Evolutionary conservation across 1,284 basidiomycete species (phyloP), one percentile per base, ranked within the genome.

Genomic region (Coniferiporia sulphurascens): DNA sequence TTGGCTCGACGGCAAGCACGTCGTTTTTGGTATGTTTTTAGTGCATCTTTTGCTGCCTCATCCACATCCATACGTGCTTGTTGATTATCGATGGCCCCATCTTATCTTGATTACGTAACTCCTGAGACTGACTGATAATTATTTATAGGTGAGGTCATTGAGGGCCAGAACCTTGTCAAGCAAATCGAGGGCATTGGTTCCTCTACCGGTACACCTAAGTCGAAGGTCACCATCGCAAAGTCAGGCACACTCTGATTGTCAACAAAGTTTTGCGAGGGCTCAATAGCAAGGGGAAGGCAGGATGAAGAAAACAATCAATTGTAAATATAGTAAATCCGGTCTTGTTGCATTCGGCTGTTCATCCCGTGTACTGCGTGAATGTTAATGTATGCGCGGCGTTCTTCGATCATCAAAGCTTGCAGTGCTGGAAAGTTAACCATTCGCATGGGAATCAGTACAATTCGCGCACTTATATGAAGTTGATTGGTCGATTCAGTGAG

Each of bases 1-100:
- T 44, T 93, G 93, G 89, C 80, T 94, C 13, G 87, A 95, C 63
- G 84, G 81, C 51, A 85, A 82, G 65, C 89, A 91, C 68, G 87
- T 93, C 66, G 89, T 93, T 9, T 93, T 93, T 66, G 92, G 91
- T 44, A 9, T 65, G 61, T 34, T 21, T 45, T 27, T 43, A 17
- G 44, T 17, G 54, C 19, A 36, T 58, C 13, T 15, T 32, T 52
- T 9, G 34, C 48, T 38, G 12, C 34, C 50, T 44, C 19, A 21
- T 21, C n/a, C 4, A 27, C 22, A 53, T 45, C 44, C 21, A 21
- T 27, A 35, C 59, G 27, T 27, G 38, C 38, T 34, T 34, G 45
- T 38, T 35, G 27, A 48, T 41, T 38, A 59, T 59, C 58, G 58
- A 22, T 34, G 27, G 10, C 35, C 36, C 51, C 22, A 45, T 45